These are phyloP conservation scores for Colletotrichum chrysophilum DNA, from an alignment of 2,329 filamentous ascomycete genomes.

Conservation along the genomic window DNA sequence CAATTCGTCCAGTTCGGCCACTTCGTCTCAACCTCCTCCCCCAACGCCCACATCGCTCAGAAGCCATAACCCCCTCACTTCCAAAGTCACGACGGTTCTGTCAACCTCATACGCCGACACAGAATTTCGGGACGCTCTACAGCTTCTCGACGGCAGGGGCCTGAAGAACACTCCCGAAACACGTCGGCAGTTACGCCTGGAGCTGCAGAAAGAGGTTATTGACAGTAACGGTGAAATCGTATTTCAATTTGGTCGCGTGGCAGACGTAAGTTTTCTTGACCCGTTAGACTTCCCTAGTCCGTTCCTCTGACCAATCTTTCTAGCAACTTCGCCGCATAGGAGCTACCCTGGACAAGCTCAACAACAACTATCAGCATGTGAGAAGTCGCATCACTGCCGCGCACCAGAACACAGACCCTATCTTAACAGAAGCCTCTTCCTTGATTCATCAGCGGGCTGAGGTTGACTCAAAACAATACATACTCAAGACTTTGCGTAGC, in stretches of 20 bases:
- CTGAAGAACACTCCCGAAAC: constrained; percentile 78
- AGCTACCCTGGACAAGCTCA: constrained; percentile 76
- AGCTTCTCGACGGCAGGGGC: constrained; percentile 75
- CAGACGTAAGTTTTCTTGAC: constrained; percentile 68
- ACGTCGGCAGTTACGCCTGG: constrained; percentile 78
- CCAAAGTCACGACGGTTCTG: constrained; percentile 83
- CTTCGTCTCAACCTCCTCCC: constrained; percentile 15
- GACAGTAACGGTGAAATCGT: constrained; percentile 91
- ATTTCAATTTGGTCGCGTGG: constrained; percentile 85
- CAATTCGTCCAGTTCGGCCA: constrained; percentile 8
- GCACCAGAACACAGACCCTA: constrained; percentile 73
- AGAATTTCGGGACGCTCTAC: constrained; percentile 86
- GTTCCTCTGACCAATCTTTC: neutral
- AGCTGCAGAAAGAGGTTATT: constrained; percentile 91
- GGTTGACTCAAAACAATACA: constrained; percentile 78
- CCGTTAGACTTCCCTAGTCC: neutral
- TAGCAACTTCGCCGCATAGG: constrained; percentile 90
- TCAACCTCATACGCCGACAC: constrained; percentile 92
- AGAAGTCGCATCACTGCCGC: constrained; percentile 78
- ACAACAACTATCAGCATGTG: constrained; percentile 81
- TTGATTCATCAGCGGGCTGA: constrained; percentile 76
- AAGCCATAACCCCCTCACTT: constrained; percentile 71
- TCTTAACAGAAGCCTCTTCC: constrained; percentile 77
- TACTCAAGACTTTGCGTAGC: constrained; percentile 77
- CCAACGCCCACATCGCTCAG: constrained; percentile 39